Evolutionary conservation across 768 basidiomycete species (phyloP).

Genomic region (Lentinula guzmanii): DNA sequence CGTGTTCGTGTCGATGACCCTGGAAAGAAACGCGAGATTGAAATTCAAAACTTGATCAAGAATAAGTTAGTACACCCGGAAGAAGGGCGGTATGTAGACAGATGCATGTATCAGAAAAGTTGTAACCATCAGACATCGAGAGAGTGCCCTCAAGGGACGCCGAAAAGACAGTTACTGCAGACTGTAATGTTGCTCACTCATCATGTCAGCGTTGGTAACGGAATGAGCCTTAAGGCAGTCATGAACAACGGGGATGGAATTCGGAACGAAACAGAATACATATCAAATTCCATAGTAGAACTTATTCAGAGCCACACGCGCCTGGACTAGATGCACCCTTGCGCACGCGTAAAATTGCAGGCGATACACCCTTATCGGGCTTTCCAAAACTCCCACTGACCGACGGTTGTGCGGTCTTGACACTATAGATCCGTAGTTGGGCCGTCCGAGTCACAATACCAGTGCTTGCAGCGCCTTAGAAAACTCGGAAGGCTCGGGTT

Average conservation of each 20-base stretch:
- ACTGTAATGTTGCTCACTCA: not conserved
- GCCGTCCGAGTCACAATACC: not conserved
- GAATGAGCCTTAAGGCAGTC: not conserved
- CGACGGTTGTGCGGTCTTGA: not conserved
- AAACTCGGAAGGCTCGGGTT: not conserved
- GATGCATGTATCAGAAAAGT: not conserved
- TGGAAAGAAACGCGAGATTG: not conserved
- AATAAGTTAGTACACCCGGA: not conserved
- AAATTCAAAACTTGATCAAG: not conserved
- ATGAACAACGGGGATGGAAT: not conserved
- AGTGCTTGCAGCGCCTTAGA: not conserved
- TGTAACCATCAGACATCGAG: not conserved
- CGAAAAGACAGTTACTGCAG: not conserved
- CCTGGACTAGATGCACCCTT: not conserved
- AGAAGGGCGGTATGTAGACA: not conserved
- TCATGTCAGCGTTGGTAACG: not conserved
- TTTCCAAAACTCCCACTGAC: not conserved
- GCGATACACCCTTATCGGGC: not conserved
- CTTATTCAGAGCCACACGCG: not conserved
- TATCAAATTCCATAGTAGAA: not conserved
- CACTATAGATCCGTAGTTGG: not conserved
- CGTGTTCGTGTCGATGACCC: not conserved
- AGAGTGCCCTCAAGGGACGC: not conserved
- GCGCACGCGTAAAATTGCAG: not conserved
- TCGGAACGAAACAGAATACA: not conserved